A percentile compares a stretch with the other conserved stretches of the same genome.
Evolutionary conservation across 495 filamentous ascomycete species (phyloP).

Genomic region (Chaetomidium leptoderma): DNA sequence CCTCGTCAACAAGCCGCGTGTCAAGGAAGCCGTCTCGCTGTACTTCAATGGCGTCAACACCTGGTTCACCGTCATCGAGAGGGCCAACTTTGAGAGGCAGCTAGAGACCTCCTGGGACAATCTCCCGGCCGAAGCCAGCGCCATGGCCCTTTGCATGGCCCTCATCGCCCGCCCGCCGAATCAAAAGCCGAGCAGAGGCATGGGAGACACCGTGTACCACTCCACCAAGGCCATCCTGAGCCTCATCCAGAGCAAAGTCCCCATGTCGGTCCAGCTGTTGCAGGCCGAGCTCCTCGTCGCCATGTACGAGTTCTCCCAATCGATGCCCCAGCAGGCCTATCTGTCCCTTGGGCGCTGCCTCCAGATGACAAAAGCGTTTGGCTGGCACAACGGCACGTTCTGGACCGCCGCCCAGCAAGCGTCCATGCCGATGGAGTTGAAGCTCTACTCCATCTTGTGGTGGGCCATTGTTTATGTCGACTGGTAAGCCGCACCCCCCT

Average conservation of each 20-base stretch:
- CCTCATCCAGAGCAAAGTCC: constrained; percentile 24
- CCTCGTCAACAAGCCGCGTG: constrained; percentile 58
- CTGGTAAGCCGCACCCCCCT: constrained; percentile 20
- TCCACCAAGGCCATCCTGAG: constrained; percentile 29
- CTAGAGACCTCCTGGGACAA: constrained; percentile 24
- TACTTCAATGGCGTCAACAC: constrained; percentile 30
- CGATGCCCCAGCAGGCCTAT: constrained; percentile 62
- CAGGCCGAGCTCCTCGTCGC: constrained; percentile 74
- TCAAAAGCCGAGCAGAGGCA: constrained; percentile 13
- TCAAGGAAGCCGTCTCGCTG: constrained; percentile 49
- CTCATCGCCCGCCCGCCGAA: constrained; percentile 22
- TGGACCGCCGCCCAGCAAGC: constrained; percentile 20
- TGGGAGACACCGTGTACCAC: constrained; percentile 25
- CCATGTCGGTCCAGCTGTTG: constrained; percentile 39
- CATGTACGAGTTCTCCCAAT: constrained; percentile 79
- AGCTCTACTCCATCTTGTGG: constrained; percentile 32
- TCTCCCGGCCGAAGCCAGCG: constrained; percentile 27
- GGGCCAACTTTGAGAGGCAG: constrained; percentile 17
- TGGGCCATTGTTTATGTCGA: constrained; percentile 34
- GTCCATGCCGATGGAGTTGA: constrained; percentile 18
- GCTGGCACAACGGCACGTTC: constrained; percentile 26
- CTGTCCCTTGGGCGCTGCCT: constrained; percentile 27
- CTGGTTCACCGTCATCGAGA: constrained; percentile 32
- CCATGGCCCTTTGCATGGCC: constrained; percentile 30
- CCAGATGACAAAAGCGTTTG: constrained; percentile 28